A percentile compares a stretch with the other conserved stretches of the same genome.
Conservation (phyloP, 2,329 filamentous ascomycete species). For the Apiospora phragmitis region DNA sequence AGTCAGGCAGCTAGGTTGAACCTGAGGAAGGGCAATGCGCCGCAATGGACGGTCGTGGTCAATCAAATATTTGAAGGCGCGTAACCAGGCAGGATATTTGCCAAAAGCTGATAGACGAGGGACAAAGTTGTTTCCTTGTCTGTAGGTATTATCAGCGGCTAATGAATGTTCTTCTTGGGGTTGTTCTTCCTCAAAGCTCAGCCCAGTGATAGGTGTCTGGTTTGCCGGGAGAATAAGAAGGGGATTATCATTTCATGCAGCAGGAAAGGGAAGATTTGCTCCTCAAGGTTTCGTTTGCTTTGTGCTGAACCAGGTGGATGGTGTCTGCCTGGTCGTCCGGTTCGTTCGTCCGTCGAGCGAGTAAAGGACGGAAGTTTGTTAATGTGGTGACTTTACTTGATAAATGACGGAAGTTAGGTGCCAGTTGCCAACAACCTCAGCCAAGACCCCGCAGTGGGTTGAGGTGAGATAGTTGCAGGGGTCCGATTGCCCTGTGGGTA, state of each 20-base stretch:
- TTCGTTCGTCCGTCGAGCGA: background rate
- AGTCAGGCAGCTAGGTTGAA: slow-evolving; percentile 4
- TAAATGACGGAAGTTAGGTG: slow-evolving; percentile 1
- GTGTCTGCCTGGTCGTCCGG: slow-evolving; percentile 1
- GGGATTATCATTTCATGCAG: background rate
- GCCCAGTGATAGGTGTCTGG: background rate
- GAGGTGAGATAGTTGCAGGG: background rate
- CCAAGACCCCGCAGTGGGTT: slow-evolving; percentile 6
- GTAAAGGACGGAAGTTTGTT: background rate
- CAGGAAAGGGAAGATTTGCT: background rate
- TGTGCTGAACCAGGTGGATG: background rate
- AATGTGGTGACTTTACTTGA: background rate
- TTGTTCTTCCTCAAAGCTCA: slow-evolving; percentile 1
- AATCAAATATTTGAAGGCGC: background rate
- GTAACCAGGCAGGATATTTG: background rate
- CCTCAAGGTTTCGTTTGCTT: slow-evolving; percentile 4
- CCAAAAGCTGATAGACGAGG: background rate
- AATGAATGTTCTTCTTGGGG: background rate
- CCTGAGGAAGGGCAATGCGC: background rate
- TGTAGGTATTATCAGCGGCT: background rate
- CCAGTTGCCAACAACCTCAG: slow-evolving; percentile 1
- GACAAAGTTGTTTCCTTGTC: background rate
- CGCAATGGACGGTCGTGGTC: background rate
- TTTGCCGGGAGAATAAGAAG: background rate
- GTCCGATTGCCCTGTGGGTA: slow-evolving; percentile 4